Conservation (phyloP, 768 basidiomycete genomes). For the Leccinum pellstonianum region DNA sequence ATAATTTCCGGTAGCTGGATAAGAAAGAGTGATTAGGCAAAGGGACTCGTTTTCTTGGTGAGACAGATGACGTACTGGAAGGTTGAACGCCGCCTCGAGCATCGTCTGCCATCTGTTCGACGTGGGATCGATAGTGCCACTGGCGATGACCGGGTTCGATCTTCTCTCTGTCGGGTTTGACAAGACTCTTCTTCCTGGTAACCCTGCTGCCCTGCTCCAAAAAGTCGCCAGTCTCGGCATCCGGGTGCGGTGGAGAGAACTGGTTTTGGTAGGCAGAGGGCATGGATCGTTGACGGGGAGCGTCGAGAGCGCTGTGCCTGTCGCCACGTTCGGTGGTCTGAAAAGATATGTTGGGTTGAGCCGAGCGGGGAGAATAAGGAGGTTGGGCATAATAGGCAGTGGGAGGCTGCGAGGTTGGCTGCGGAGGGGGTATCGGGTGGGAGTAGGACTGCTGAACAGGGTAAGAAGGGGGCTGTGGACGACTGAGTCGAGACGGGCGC, state of each 20-base stretch:
- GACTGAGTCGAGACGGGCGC: conserved; percentile 29
- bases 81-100: conserved; percentile 72
- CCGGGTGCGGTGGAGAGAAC: conserved; percentile 40
- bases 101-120: conserved; percentile 73
- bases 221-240: conserved; percentile 33
- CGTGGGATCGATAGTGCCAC: conserved; percentile 91
- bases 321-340: conserved; percentile 69
- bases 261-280: conserved; percentile 45
- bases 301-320: conserved; percentile 56
- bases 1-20: conserved; percentile 73
- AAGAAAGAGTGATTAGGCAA: conserved; percentile 7
- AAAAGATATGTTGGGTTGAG: conserved; percentile 59
- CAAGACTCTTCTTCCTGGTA: conserved; percentile 86
- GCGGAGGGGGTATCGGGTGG: conserved; percentile 22
- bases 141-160: conserved; percentile 92
- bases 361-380: conserved; percentile 18
- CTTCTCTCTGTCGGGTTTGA: conserved; percentile 92
- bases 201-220: conserved; percentile 53
- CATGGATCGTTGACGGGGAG: conserved; percentile 47
- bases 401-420: conserved; percentile 16
- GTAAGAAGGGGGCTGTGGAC: conserved; percentile 41
- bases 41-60: not conserved
- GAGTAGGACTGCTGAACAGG: conserved; percentile 26
- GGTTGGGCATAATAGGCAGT: conserved; percentile 20
- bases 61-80: conserved; percentile 60